These are phyloP conservation scores for Agaricus subrufescens DNA, from an alignment of 768 basidiomycete genomes.

Conservation along the genomic window DNA sequence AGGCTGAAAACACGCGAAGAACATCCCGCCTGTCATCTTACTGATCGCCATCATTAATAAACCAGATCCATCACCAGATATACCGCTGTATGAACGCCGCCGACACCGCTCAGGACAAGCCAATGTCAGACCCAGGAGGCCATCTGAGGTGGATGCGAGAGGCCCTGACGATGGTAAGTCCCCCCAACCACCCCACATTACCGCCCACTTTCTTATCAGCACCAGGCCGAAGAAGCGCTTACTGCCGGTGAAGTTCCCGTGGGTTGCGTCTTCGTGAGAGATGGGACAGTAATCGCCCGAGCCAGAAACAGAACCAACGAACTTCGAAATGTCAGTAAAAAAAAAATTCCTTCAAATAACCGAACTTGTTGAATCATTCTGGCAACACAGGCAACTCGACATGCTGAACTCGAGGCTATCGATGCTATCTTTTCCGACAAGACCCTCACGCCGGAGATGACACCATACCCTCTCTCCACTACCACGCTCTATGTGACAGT, in stretches of 20 bases:
- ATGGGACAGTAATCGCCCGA: conserved; percentile 70
- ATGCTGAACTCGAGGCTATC: conserved; percentile 96
- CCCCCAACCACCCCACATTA: conserved; percentile 8
- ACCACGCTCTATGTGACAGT: conserved; percentile 97
- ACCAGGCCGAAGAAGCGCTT: conserved; percentile 82
- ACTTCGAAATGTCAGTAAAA: conserved; percentile 69
- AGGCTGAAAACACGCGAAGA: too few relatives aligned
- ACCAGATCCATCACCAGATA: neutral
- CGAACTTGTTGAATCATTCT: too few relatives aligned
- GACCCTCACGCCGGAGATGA: conserved; percentile 45
- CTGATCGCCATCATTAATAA: neutral
- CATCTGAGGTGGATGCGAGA: conserved; percentile 70
- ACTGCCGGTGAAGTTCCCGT: conserved; percentile 88
- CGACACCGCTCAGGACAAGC: neutral
- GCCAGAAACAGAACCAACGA: conserved; percentile 95
- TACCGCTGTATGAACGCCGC: neutral
- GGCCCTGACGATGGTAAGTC: conserved; percentile 75
- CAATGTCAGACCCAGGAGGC: conserved; percentile 20
- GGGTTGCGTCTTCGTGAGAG: conserved; percentile 90
- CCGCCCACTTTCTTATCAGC: neutral
- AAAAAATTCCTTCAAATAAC: too few relatives aligned
- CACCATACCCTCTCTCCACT: conserved; percentile 59
- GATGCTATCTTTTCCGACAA: conserved; percentile 74
- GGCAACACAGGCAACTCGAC: conserved; percentile 76
- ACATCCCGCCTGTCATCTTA: too few relatives aligned